A percentile compares a stretch with the other conserved stretches of the same genome.
These are phyloP conservation scores for Sclerotinia borealis DNA, from an alignment of 2,329 filamentous ascomycete species.

Conservation along the genomic window DNA sequence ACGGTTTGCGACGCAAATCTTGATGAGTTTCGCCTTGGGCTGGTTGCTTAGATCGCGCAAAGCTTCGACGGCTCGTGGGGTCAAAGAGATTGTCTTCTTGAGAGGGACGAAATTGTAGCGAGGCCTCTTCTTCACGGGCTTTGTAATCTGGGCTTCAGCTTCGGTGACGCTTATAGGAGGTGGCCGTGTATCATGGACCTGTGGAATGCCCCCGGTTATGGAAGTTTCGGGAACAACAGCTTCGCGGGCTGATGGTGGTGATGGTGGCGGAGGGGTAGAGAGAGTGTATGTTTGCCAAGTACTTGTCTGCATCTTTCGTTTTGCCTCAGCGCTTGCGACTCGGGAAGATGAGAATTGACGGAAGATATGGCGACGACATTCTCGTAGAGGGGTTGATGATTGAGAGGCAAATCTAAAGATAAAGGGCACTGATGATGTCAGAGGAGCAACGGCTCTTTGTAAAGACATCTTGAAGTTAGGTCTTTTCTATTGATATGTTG, in stretches of 20 bases:
- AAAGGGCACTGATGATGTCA: slow-evolving; percentile 29
- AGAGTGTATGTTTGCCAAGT: slow-evolving; percentile 57
- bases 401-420: slow-evolving; percentile 28
- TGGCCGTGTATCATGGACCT: slow-evolving; percentile 41
- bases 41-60: slow-evolving; percentile 71
- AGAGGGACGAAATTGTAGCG: slow-evolving; percentile 61
- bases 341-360: slow-evolving; percentile 44
- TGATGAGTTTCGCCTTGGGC: slow-evolving; percentile 86
- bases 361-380: slow-evolving; percentile 35
- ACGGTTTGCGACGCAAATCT: slow-evolving; percentile 87
- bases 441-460: slow-evolving; percentile 27
- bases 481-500: neutral
- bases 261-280: slow-evolving; percentile 33
- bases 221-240: slow-evolving; percentile 53
- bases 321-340: slow-evolving; percentile 42
- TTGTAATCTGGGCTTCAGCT: slow-evolving; percentile 60
- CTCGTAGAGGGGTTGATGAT: slow-evolving; percentile 32
- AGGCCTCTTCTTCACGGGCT: slow-evolving; percentile 52
- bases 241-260: slow-evolving; percentile 50
- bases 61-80: slow-evolving; percentile 72
- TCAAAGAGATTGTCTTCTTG: slow-evolving; percentile 88
- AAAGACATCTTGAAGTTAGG: slow-evolving; percentile 24
- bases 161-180: slow-evolving; percentile 50
- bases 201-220: slow-evolving; percentile 43
- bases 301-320: slow-evolving; percentile 58